Evolutionary conservation across 1,284 basidiomycete species (phyloP).

Genomic region (Rhodotorula sp.): DNA sequence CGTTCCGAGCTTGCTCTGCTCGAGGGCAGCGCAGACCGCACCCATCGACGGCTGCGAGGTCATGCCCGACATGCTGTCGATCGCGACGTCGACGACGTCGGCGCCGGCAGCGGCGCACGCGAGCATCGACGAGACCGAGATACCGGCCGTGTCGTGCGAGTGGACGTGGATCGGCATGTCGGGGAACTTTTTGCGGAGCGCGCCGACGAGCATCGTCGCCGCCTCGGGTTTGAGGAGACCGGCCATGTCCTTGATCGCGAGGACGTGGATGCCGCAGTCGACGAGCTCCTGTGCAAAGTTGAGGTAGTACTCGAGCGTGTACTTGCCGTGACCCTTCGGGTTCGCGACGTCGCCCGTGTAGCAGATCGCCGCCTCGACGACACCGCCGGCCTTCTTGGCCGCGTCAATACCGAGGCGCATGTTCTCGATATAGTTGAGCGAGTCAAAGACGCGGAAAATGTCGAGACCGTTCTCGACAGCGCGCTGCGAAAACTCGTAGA

Average conservation of each 20-base stretch:
- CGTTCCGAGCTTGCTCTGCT: slow-evolving; percentile 91
- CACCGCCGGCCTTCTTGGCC: slow-evolving; percentile 99
- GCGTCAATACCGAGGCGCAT: slow-evolving; percentile 97
- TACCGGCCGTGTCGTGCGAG: slow-evolving; percentile 99
- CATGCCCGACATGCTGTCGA: slow-evolving; percentile 98
- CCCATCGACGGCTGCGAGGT: slow-evolving; percentile 99
- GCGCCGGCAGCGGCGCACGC: slow-evolving; percentile 93
- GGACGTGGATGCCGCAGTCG: slow-evolving; percentile 90
- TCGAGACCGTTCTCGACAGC: slow-evolving; percentile 98
- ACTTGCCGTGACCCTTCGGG: slow-evolving; percentile 87
- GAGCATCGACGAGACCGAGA: slow-evolving; percentile 93
- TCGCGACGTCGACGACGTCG: slow-evolving; percentile 96
- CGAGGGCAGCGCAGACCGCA: slow-evolving; percentile 86
- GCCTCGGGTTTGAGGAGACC: slow-evolving; percentile 94
- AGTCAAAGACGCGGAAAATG: slow-evolving; percentile 99
- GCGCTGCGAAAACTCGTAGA: slow-evolving; percentile 54
- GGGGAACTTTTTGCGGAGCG: slow-evolving; percentile 92
- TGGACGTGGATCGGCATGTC: slow-evolving; percentile 99
- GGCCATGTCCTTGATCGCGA: slow-evolving; percentile 99
- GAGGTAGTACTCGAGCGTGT: slow-evolving; percentile 96
- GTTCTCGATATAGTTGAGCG: slow-evolving; percentile 96
- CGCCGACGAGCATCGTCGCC: slow-evolving; percentile 86
- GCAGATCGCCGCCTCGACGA: slow-evolving; percentile 95
- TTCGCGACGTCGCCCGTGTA: slow-evolving; percentile 98
- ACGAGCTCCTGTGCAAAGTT: slow-evolving; percentile 94